Evolutionary conservation across 2,329 filamentous ascomycete species (phyloP), one percentile per base, ranked within the genome.

Genomic region (Trichoderma pleuroti): DNA sequence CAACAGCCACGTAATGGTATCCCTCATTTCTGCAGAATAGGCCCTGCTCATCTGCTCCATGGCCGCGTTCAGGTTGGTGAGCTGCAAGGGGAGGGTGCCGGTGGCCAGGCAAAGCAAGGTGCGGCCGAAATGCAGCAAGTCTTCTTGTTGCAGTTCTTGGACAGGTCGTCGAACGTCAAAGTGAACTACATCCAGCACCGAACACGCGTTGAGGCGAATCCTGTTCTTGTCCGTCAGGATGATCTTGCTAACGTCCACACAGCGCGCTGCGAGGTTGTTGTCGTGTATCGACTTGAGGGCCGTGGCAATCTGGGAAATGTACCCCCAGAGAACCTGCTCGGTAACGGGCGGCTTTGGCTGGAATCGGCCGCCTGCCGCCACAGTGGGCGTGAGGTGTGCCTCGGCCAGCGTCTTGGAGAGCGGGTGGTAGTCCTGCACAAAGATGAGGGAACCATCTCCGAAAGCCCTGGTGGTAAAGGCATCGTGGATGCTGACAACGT

Each of bases 391-490:
- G 73, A 94, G 90, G 76, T 98, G 93, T 76, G 92, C 89, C 77
- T 98, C 95, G 39, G 91, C 89, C 28, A 99, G 86, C 0, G 95
- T 97, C 80, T 96, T 97, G 3, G 95, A 93, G 24, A 96, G 86
- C 1, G 96, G 95, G 77, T 96, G 93, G 77, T 97, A 99, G 79
- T 97, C 93, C 72, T 93, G 96, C 28, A 97, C 94, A 76, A 99
- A 92, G 62, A 99, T 92, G 68, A 99, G 86, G 4, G 96, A 98
- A 81, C 93, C 97, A 79, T 98, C 96, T 69, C 93, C 93, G 80
- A 99, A 99, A 30, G 92, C 93, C 72, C 94, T 87, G 14, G 93
- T 97, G 0, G 96, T 99, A 77, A 99, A 99, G 0, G 93, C 93
- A 80, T 98, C 94, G 76, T 97, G 91, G 10, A 97, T 88, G 0